Base-by-base conservation (phyloP, 176 grass and related monocot species). In the Tuctoria greenei region DNA sequence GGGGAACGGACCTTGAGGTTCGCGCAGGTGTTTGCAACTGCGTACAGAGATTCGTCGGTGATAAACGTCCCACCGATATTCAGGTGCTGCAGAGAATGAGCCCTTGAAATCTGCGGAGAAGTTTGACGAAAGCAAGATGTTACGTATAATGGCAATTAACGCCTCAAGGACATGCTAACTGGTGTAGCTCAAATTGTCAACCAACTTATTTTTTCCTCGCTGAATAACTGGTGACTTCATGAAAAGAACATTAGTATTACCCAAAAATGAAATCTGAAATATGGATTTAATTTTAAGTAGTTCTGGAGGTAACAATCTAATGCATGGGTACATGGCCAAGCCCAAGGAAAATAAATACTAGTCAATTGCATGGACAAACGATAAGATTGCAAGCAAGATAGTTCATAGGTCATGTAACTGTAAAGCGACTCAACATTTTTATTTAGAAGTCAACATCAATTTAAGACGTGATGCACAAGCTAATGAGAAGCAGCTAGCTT, bases 61-160 rank as follows among this genome's bases (percentile, higher is more conserved):
- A 97, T 93, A 41, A 97, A 97, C 69, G 91, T 97, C 7, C 91
- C 94, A 45, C 91, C 94, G 35, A 93, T 87, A 69, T 97, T 97
- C 57, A 97, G 86, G 45, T 93, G 81, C 79, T 90, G 71, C 65
- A 97, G 65, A 78, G 91, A 97, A 79, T 81, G 84, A 61, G 94
- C 88, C 85, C 84, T 91, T 76, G 88, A 89, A 75, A 97, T 79
- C 91, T 97, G 68, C 47, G 89, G 20, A 35, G 25, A 20, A 76
- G 1, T 37, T 73, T 55, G 43, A 75, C 51, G 67, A 68, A 73
- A 43, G 10, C 14, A 8, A 0, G 2, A 56, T 39, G 1, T 50
- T 66, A n/a, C n/a, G n/a, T n/a, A 31, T 27, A 16, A 54, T 41
- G 6, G 3, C 31, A 31, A 31, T 31, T 1, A 31, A 11, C n/a